Evolutionary conservation across 306 rosid species (phyloP).

Genomic region (Erythrophleum fordii): DNA sequence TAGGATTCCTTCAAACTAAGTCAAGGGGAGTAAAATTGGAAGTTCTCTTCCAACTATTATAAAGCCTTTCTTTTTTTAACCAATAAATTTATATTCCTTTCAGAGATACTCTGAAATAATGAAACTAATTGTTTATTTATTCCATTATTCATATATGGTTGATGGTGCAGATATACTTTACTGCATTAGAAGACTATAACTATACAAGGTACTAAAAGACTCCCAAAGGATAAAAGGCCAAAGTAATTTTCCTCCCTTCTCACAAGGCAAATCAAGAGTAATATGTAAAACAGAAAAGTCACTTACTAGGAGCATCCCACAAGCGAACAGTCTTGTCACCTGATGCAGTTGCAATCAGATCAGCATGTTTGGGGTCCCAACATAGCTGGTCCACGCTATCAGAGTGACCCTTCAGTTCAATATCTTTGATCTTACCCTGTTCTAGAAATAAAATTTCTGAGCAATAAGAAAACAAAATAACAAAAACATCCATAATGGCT

Average conservation of each 20-base stretch:
- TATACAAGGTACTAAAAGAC: not conserved
- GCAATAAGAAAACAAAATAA: too few relatives aligned
- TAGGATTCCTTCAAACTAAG: too few relatives aligned
- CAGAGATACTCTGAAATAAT: not conserved
- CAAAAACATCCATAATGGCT: too few relatives aligned
- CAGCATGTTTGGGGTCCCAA: conserved; percentile 73
- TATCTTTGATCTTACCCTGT: conserved; percentile 61
- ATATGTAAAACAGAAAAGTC: conserved; percentile 23
- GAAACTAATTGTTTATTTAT: not conserved
- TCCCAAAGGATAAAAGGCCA: not conserved
- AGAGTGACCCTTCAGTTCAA: conserved; percentile 68
- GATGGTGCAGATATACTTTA: not conserved
- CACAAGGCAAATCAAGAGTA: too few relatives aligned
- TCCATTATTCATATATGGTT: not conserved
- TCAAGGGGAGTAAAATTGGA: too few relatives aligned
- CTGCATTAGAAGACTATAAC: not conserved
- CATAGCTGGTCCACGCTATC: conserved; percentile 79
- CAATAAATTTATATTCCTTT: too few relatives aligned
- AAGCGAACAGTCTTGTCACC: conserved; percentile 73
- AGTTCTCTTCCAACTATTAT: too few relatives aligned
- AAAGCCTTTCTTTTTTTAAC: too few relatives aligned
- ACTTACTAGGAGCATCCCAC: too few relatives aligned
- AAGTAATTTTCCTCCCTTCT: too few relatives aligned
- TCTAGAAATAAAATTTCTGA: not conserved
- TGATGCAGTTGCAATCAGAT: conserved; percentile 67